phyloP scores from a whole-genome alignment of 2,329 filamentous ascomycete genomes.

The Clarireedia paspali region DNA sequence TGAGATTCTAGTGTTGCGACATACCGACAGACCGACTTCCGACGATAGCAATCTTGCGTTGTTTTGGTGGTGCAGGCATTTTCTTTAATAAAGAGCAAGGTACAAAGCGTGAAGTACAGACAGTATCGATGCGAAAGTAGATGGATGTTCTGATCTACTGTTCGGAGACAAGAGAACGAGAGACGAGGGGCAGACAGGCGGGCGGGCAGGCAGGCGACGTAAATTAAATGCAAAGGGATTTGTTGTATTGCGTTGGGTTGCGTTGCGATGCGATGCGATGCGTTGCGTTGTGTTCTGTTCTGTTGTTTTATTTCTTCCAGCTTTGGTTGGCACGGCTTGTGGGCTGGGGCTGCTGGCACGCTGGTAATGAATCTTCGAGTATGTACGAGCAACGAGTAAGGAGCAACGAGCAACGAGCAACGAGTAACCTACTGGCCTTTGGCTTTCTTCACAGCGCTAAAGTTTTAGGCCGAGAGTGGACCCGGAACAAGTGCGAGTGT shows the following conservation, averaged over 20 bases:
- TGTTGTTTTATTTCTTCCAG: constrained; percentile 1
- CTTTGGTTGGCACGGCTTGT: background rate
- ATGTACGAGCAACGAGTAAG: too few species aligned
- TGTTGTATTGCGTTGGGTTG: background rate
- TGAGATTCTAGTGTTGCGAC: constrained; percentile 25
- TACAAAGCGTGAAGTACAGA: too few species aligned
- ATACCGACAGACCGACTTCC: constrained; percentile 86
- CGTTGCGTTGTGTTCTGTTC: background rate
- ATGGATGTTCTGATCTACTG: background rate
- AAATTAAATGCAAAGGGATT: background rate
- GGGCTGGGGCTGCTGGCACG: too few species aligned
- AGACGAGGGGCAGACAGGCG: background rate
- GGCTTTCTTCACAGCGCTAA: too few species aligned
- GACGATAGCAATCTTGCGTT: constrained; percentile 92
- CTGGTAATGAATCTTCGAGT: too few species aligned
- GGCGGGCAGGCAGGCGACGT: too few species aligned
- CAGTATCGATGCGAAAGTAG: too few species aligned
- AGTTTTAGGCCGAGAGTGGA: too few species aligned
- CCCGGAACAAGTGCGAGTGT: too few species aligned
- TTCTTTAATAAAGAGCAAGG: background rate
- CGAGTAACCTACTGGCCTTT: too few species aligned
- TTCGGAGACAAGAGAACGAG: background rate
- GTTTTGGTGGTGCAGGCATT: constrained; percentile 49
- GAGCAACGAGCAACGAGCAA: too few species aligned
- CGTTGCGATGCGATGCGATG: background rate